Base-by-base conservation (phyloP, 768 basidiomycete species). In the Nidularia pulvinata region DNA sequence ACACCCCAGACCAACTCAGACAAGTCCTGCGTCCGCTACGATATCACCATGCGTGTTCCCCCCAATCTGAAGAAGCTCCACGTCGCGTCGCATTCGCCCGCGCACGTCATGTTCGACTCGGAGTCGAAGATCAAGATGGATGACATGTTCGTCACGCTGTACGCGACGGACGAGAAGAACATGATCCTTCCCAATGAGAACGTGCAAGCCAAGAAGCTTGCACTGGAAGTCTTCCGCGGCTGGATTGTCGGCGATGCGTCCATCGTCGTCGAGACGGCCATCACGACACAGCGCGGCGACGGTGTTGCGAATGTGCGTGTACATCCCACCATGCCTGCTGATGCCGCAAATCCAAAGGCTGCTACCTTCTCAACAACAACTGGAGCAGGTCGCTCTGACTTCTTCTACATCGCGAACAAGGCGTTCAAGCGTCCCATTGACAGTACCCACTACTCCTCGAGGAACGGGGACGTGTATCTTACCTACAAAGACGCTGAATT, bases 181-280 rank as follows among this genome's bases (percentile, higher is more conserved):
- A 69, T 86, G 65, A 73, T 85, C 46, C 66, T 81, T 14, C 74
- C 80, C 4, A 66, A 68, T 55, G 59, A 69, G 33, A 67, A 70
- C 52, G 57, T 86, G 47, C 72, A 65, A 22, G 71, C 81, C 5
- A 64, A 73, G 35, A 56, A 67, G 11, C 57, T 78, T 55, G 54
- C 61, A n/a, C 65, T 83, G 33, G 79, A 83, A 59, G 67, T 81
- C 3, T 75, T 65, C 58, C 68, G 77, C 42, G 85, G 83, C 22
- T 86, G 81, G 78, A 76, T 86, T 48, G 81, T 83, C n/a, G 84
- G 85, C 25, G 81, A 81, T 49, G 75, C 76, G 42, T 65, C 78
- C n/a, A 66, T 81, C 57, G 69, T 73, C 16, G 66, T 76, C 33
- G 64, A 63, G 52, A 72, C 78, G 3, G 58, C 62, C 16, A 66